Conservation (phyloP, 495 filamentous ascomycete species). For the Lasiosphaeria miniovina region DNA sequence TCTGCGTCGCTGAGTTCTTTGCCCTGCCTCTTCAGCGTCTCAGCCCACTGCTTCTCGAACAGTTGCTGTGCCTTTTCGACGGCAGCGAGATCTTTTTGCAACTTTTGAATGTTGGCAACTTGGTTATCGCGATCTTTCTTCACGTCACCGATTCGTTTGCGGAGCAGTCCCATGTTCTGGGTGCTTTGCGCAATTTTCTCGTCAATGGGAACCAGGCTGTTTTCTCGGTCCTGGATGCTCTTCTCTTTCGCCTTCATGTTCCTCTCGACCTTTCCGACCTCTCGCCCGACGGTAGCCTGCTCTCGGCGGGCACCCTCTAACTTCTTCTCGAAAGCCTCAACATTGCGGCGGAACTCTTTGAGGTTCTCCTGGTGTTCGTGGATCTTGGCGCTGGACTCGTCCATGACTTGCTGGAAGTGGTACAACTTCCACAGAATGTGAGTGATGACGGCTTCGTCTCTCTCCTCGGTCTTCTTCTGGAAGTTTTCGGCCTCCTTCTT, state of each 20-base stretch:
- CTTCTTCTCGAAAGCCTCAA: slow-evolving; percentile 78
- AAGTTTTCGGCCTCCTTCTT: slow-evolving; percentile 95
- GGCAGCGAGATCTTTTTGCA: slow-evolving; percentile 73
- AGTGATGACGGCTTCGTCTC: slow-evolving; percentile 87
- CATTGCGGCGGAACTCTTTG: slow-evolving; percentile 84
- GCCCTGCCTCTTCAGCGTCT: slow-evolving; percentile 78
- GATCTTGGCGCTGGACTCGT: slow-evolving; percentile 86
- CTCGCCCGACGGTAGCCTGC: slow-evolving; percentile 72
- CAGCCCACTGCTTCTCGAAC: slow-evolving; percentile 84
- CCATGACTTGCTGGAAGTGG: slow-evolving; percentile 90
- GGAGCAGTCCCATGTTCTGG: slow-evolving; percentile 62
- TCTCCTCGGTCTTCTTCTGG: slow-evolving; percentile 79
- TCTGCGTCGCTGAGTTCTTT: slow-evolving; percentile 82
- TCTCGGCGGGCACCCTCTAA: slow-evolving; percentile 86
- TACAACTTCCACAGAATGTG: slow-evolving; percentile 97
- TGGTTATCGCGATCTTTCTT: slow-evolving; percentile 73
- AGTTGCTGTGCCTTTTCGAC: slow-evolving; percentile 87
- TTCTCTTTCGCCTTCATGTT: slow-evolving; percentile 81
- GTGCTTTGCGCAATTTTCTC: slow-evolving; percentile 87
- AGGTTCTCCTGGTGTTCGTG: slow-evolving; percentile 93
- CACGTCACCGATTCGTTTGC: slow-evolving; percentile 65
- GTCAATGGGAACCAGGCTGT: slow-evolving; percentile 79
- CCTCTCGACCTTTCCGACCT: slow-evolving; percentile 78
- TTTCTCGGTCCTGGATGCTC: slow-evolving; percentile 82
- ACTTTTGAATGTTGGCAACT: slow-evolving; percentile 58